Conservation (phyloP, 495 filamentous ascomycete species). For the Parmelia sp. region DNA sequence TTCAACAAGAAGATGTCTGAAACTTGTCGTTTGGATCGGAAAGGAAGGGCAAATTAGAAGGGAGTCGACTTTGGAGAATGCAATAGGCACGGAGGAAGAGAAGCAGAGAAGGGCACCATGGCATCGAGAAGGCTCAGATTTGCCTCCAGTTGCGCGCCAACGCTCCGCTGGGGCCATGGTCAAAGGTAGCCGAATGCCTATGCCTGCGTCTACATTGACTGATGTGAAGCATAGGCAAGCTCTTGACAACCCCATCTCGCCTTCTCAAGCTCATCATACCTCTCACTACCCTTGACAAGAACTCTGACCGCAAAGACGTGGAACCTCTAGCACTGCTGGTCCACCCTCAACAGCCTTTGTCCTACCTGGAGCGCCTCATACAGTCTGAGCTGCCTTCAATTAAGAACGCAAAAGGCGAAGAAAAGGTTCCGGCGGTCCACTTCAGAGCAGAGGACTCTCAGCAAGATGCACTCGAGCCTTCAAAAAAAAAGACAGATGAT, state of each 20-base stretch:
- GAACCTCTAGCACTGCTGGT: conserved; percentile 84
- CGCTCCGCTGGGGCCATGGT: conserved; percentile 50
- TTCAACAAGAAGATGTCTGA: background rate
- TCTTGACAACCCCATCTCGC: conserved; percentile 83
- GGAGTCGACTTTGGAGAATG: conserved; percentile 36
- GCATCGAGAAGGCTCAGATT: conserved; percentile 61
- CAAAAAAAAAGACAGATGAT: conserved; percentile 25
- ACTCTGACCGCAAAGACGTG: conserved; percentile 54
- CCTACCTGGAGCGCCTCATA: conserved; percentile 84
- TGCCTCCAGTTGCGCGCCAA: conserved; percentile 46
- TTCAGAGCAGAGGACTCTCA: conserved; percentile 75
- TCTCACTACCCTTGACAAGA: conserved; percentile 55
- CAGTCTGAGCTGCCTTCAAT: conserved; percentile 80
- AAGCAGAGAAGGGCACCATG: conserved; percentile 54
- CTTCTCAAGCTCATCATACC: conserved; percentile 87
- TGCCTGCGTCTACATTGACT: conserved; percentile 6
- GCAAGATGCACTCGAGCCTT: conserved; percentile 46
- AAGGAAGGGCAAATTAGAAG: conserved; percentile 22
- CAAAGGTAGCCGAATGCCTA: conserved; percentile 45
- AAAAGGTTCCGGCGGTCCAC: conserved; percentile 64
- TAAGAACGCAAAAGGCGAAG: conserved; percentile 44
- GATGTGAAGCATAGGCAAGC: conserved; percentile 54
- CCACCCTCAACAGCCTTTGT: conserved; percentile 88
- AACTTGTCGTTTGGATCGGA: background rate
- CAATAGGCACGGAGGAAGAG: conserved; percentile 42